A percentile compares a stretch with the other conserved stretches of the same genome.
Evolutionary conservation across 176 grass and related monocot genomes (phyloP).

Genomic region (Oryza nivara): DNA sequence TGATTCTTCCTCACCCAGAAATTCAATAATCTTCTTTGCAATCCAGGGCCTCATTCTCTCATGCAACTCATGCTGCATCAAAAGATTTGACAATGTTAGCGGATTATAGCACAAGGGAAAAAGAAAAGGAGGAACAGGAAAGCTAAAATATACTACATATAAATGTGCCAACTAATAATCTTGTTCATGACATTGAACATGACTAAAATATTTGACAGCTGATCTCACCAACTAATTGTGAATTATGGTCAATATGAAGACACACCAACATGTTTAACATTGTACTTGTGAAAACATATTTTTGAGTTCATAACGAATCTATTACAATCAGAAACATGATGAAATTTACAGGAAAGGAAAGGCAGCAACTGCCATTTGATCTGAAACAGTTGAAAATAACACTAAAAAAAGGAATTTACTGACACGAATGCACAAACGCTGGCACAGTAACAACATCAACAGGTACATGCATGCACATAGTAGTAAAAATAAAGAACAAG

Average conservation of each 20-base stretch:
- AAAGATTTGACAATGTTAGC: conserved; percentile 27
- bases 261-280: not conserved
- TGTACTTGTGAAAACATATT: conserved; percentile 6
- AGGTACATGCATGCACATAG: conserved; percentile 18
- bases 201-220: not conserved
- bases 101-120: not conserved
- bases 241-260: not conserved
- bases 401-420: not conserved
- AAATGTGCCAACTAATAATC: not conserved
- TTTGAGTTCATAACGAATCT: not conserved
- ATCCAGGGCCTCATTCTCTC: conserved; percentile 99
- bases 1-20: conserved; percentile 96
- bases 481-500: conserved; percentile 22
- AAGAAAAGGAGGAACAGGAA: not conserved
- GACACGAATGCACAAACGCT: not conserved
- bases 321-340: not conserved
- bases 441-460: not conserved
- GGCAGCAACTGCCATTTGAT: not conserved
- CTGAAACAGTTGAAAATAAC: not conserved
- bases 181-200: not conserved
- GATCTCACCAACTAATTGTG: not conserved
- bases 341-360: not conserved
- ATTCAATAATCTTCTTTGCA: conserved; percentile 96
- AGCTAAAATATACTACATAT: conserved; percentile 12
- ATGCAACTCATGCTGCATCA: conserved; percentile 79